Conservation (phyloP, 2,329 filamentous ascomycete genomes). For the Pestalotiopsis sp. region DNA sequence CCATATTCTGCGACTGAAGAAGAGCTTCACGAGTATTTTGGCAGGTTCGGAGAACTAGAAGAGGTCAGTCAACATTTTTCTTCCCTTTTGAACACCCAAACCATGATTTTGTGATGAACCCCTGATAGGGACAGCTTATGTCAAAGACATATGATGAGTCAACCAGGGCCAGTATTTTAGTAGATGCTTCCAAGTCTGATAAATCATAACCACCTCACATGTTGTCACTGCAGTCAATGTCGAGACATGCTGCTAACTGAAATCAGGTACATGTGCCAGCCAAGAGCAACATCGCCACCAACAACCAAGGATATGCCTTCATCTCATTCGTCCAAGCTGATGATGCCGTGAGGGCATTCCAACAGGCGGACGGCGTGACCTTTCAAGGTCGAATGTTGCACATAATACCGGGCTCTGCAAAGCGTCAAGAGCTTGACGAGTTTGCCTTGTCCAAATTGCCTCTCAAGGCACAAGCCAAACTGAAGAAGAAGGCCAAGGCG, state of each 20-base stretch:
- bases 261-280: constrained; percentile 77
- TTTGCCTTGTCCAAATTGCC: constrained; percentile 89
- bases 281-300: constrained; percentile 65
- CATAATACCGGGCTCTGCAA: constrained; percentile 81
- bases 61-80: constrained; percentile 70
- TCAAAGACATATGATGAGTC: constrained; percentile 84
- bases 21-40: constrained; percentile 74
- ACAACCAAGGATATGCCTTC: constrained; percentile 85
- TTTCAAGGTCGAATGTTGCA: constrained; percentile 94
- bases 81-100: constrained; percentile 41
- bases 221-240: constrained; percentile 24
- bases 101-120: constrained; percentile 78
- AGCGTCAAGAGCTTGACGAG: constrained; percentile 82
- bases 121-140: constrained; percentile 99
- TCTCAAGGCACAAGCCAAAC: constrained; percentile 90
- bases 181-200: constrained; percentile 97
- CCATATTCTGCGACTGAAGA: constrained; percentile 78
- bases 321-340: constrained; percentile 75
- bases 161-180: constrained; percentile 97
- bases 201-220: constrained; percentile 40
- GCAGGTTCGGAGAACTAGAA: constrained; percentile 73
- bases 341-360: constrained; percentile 77
- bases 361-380: constrained; percentile 77
- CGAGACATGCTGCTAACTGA: constrained; percentile 42
- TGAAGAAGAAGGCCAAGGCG: constrained; percentile 82